A percentile compares a stretch with the other conserved stretches of the same genome.
Evolutionary conservation across 2,329 filamentous ascomycete species (phyloP).

Genomic region (Aureobasidium sp.): DNA sequence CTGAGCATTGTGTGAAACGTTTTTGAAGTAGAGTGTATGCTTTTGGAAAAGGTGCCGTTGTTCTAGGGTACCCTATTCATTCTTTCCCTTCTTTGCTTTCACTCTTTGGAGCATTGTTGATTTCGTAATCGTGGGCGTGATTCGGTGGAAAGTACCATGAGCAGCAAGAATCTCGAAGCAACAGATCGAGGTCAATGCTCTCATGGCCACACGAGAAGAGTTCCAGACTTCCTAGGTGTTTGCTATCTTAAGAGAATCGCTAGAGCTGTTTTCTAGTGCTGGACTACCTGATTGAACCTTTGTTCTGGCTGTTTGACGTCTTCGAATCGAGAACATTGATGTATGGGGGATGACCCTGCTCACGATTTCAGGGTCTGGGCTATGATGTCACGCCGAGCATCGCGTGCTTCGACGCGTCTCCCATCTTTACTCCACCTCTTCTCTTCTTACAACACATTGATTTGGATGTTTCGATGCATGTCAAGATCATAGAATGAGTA

Average conservation of each 20-base stretch:
- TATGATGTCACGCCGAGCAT: neutral
- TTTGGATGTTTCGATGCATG: neutral
- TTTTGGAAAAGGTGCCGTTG: too few species aligned
- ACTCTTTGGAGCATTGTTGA: too few species aligned
- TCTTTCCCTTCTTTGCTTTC: too few species aligned
- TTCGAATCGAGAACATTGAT: neutral
- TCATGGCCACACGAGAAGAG: too few species aligned
- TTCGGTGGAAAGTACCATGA: too few species aligned
- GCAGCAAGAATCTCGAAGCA: too few species aligned
- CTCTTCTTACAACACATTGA: neutral
- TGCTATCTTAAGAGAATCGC: neutral
- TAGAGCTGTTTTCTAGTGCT: neutral
- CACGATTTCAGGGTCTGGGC: neutral
- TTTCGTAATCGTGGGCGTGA: too few species aligned
- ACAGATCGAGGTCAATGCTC: too few species aligned
- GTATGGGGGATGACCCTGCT: neutral
- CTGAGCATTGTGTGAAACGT: conserved; percentile 22
- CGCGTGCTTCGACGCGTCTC: neutral
- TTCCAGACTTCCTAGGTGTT: neutral
- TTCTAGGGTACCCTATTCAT: too few species aligned
- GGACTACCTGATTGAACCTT: too few species aligned
- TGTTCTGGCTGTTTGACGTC: neutral
- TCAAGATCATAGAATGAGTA: neutral
- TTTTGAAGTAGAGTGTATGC: neutral
- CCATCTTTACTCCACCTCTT: neutral